A percentile compares a stretch with the other conserved stretches of the same genome.
Evolutionary conservation across 345 rosid species (phyloP).

Genomic region (Kandelia obovata): DNA sequence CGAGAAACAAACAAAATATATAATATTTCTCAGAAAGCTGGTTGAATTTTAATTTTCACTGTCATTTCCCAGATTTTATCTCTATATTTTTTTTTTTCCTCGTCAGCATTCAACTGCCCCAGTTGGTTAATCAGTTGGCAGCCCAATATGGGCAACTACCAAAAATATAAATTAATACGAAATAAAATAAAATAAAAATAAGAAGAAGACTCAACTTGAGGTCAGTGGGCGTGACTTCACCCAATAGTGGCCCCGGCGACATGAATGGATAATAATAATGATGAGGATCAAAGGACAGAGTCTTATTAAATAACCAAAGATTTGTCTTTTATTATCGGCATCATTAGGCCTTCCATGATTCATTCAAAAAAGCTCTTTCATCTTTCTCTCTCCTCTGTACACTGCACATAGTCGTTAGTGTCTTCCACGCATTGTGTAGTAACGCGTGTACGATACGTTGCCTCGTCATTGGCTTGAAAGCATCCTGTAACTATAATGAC

Average conservation of each 20-base stretch:
- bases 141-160: too few relatives aligned
- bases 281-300: not conserved
- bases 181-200: too few relatives aligned
- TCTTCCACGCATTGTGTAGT: not conserved
- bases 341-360: not conserved
- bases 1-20: too few relatives aligned
- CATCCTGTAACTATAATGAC: too few relatives aligned
- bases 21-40: too few relatives aligned
- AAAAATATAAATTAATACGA: too few relatives aligned
- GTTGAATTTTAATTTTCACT: too few relatives aligned
- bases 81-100: not conserved
- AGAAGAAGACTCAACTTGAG: too few relatives aligned
- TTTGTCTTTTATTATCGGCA: slow-evolving; percentile 29
- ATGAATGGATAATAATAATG: not conserved
- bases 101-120: not conserved
- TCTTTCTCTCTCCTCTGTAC: not conserved
- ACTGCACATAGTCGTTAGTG: not conserved
- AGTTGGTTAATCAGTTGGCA: not conserved
- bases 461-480: too few relatives aligned
- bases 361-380: not conserved
- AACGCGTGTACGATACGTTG: not conserved
- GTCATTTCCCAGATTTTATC: not conserved
- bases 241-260: not conserved
- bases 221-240: not conserved
- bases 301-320: slow-evolving; percentile 10